Conservation (phyloP, 148 eudicot genomes). For the Vaccinium myrtillus region DNA sequence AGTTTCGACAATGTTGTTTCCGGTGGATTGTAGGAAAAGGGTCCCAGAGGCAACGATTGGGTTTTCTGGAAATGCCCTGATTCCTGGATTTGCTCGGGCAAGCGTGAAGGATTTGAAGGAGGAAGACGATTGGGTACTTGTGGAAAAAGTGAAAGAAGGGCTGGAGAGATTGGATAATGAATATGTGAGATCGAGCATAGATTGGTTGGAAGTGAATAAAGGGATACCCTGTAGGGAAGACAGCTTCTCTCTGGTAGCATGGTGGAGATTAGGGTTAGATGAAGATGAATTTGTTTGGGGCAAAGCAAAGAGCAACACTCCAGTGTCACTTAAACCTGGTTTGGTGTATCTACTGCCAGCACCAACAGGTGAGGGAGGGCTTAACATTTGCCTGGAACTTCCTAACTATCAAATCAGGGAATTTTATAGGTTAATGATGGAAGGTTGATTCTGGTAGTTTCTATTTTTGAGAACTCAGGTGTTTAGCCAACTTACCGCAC, state of each 20-base stretch:
- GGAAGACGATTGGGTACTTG: slow-evolving; percentile 19
- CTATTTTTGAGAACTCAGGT: too few relatives aligned
- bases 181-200: slow-evolving; percentile 26
- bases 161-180: slow-evolving; percentile 26
- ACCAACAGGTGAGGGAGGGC: slow-evolving; percentile 19
- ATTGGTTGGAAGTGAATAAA: slow-evolving; percentile 29
- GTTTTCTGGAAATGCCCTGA: slow-evolving; percentile 24
- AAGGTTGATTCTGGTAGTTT: background rate
- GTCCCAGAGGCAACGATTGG: slow-evolving; percentile 14
- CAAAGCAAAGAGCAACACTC: slow-evolving; percentile 10
- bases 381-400: slow-evolving; percentile 28
- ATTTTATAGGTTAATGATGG: slow-evolving; percentile 9
- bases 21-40: slow-evolving; percentile 14
- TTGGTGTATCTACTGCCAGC: slow-evolving; percentile 30
- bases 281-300: slow-evolving; percentile 32
- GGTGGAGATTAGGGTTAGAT: slow-evolving; percentile 29
- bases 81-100: slow-evolving; percentile 16
- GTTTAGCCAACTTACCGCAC: too few relatives aligned
- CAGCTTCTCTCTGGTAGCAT: slow-evolving; percentile 27
- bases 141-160: slow-evolving; percentile 27
- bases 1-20: slow-evolving; percentile 18
- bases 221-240: slow-evolving; percentile 27
- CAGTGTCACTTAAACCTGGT: slow-evolving; percentile 22
- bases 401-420: slow-evolving; percentile 20
- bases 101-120: slow-evolving; percentile 12